Conservation (phyloP, 148 eudicot species). For the Amaranthus cruentus region DNA sequence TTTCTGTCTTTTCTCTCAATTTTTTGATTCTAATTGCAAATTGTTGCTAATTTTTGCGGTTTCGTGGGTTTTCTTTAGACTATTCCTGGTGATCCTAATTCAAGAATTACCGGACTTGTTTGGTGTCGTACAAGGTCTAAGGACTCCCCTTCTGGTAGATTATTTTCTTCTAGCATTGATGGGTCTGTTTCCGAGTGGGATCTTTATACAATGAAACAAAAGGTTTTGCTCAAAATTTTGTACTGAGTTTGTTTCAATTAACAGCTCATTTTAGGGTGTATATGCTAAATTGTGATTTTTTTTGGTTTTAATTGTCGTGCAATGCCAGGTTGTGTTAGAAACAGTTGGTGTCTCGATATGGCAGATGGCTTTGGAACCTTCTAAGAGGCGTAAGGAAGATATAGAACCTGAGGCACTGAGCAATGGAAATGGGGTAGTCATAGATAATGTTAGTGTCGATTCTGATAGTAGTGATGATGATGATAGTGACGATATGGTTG, state of each 20-base stretch:
- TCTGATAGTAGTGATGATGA: slow-evolving; percentile 26
- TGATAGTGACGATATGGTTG: slow-evolving; percentile 33
- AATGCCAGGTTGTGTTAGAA: slow-evolving; percentile 63
- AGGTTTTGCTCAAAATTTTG: slow-evolving; percentile 34
- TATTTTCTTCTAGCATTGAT: slow-evolving; percentile 84
- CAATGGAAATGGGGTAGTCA: slow-evolving; percentile 48
- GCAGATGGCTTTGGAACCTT: slow-evolving; percentile 78
- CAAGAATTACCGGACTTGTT: slow-evolving; percentile 67
- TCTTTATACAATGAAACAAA: slow-evolving; percentile 56
- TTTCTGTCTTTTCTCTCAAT: neutral
- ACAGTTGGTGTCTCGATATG: slow-evolving; percentile 75
- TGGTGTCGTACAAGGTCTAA: slow-evolving; percentile 58
- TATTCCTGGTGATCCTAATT: slow-evolving; percentile 58
- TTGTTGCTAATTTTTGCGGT: neutral
- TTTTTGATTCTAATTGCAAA: neutral
- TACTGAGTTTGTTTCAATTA: neutral
- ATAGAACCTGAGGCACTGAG: slow-evolving; percentile 16
- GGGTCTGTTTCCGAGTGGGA: slow-evolving; percentile 93
- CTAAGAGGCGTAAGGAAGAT: neutral
- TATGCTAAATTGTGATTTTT: neutral
- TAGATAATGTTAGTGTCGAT: slow-evolving; percentile 30
- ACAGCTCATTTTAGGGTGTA: neutral
- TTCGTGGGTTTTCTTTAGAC: slow-evolving; percentile 39
- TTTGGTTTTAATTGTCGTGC: neutral
- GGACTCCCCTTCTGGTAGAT: slow-evolving; percentile 36